Evolutionary conservation across 2,329 filamentous ascomycete species (phyloP), one percentile per base, ranked within the genome.

Genomic region (Colletotrichum simmondsii): DNA sequence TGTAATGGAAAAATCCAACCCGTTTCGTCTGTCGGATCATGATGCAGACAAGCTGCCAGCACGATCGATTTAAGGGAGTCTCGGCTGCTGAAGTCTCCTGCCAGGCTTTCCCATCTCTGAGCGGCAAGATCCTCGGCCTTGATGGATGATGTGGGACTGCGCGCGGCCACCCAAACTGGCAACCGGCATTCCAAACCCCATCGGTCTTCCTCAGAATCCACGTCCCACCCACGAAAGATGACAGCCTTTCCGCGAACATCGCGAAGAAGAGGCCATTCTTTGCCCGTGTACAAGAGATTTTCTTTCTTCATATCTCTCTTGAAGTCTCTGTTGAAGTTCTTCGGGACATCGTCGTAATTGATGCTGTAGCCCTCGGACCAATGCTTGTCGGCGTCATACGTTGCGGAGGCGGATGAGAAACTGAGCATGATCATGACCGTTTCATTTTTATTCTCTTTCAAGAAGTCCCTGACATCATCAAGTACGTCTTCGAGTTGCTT

Each of bases 211-310:
- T 14, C 35, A 1, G 53, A 14, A 5, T 37, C 42, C 11, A 46
- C 24, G 5, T 22, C 30, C 67, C 67, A 70, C 2, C 63, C 68
- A 1, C 63, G 63, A 4, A 35, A 32, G 22, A 71, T 54, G n/a
- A 71, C 68, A 10, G 16, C 32, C 56, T 49, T 59, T 24, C 68
- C 68, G 5, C 63, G 63, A 14, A 54, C 68, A 1, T 56, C 26
- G 5, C 42, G 5, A 0, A 71, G 56, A 10, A 8, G 35, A 3
- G 68, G 68, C 68, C 68, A 71, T 30, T 54, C 16, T n/a, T 32
- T 66, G 7, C 46, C 56, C 3, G 46, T 60, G 26, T 71, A 71
- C 16, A 24, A 30, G n/a, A n/a, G 3, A 0, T 60, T 35, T 11
- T 49, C 32, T 5, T 28, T 49, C 4, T 56, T 35, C 28, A 60